Percentiles rank a stretch among this genome's conserved stretches.
Evolutionary conservation across 1,139 yeast species (phyloP).

Genomic region (Zygosaccharomyces pseudobailii): DNA sequence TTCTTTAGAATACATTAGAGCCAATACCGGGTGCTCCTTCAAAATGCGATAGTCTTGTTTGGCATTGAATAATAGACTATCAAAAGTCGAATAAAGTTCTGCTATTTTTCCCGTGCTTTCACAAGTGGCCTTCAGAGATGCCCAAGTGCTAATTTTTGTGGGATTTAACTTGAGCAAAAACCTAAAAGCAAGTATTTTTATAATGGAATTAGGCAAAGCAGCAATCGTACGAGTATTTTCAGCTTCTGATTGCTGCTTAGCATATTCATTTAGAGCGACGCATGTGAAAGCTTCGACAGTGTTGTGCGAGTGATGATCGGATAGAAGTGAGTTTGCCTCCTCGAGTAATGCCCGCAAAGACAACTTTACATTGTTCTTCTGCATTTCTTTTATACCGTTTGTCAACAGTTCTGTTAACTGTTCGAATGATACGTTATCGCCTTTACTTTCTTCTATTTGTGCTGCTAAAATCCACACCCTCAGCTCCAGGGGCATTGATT

Average conservation of each 20-base stretch:
- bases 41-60: conserved; percentile 31
- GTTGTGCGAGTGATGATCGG: conserved; percentile 26
- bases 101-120: conserved; percentile 34
- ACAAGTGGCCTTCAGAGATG: conserved; percentile 45
- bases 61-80: conserved; percentile 40
- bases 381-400: conserved; percentile 50
- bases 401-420: conserved; percentile 44
- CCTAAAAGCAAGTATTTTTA: conserved; percentile 16
- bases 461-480: conserved; percentile 70
- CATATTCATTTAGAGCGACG: conserved; percentile 29
- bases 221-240: neutral
- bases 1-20: conserved; percentile 71
- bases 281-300: conserved; percentile 22
- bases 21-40: conserved; percentile 47
- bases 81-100: conserved; percentile 47
- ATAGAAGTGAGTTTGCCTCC: conserved; percentile 43
- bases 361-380: conserved; percentile 44
- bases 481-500: conserved; percentile 45
- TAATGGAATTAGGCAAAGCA: conserved; percentile 6
- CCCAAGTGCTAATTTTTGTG: conserved; percentile 51
- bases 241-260: neutral
- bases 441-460: conserved; percentile 58
- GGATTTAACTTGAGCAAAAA: conserved; percentile 42
- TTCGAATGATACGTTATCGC: conserved; percentile 37
- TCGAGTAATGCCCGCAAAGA: conserved; percentile 46